These are phyloP conservation scores for Leccinum subgranulosum DNA, from an alignment of 768 basidiomycete genomes.

Conservation along the genomic window DNA sequence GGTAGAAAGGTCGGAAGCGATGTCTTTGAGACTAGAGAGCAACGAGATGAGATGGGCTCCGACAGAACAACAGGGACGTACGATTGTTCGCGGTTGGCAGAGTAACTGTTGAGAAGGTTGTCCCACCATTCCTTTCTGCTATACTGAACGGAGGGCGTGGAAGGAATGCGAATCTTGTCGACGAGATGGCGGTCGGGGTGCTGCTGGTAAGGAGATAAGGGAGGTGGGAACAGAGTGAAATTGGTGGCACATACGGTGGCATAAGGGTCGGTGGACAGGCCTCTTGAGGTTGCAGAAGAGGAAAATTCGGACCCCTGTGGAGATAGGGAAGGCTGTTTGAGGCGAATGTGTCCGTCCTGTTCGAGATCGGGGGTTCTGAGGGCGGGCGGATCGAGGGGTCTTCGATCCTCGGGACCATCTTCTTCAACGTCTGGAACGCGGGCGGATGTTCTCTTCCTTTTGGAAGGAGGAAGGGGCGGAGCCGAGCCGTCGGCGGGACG, in stretches of 20 bases:
- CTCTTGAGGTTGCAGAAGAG: constrained; percentile 27
- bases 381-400: constrained; percentile 23
- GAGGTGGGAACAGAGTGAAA: neutral
- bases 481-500: constrained; percentile 55
- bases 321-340: constrained; percentile 32
- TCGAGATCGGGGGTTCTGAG: constrained; percentile 27
- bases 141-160: constrained; percentile 32
- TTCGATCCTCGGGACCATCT: constrained; percentile 21
- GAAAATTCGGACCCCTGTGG: constrained; percentile 31
- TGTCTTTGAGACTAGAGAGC: constrained; percentile 42
- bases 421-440: constrained; percentile 34
- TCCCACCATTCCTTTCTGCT: constrained; percentile 47
- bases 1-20: constrained; percentile 47
- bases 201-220: constrained; percentile 16
- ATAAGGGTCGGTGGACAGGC: constrained; percentile 25
- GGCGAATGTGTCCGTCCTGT: constrained; percentile 20
- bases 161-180: constrained; percentile 28
- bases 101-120: constrained; percentile 42
- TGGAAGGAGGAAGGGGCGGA: constrained; percentile 46
- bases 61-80: constrained; percentile 18
- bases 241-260: constrained; percentile 20
- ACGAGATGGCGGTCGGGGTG: constrained; percentile 26
- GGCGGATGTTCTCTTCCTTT: constrained; percentile 46
- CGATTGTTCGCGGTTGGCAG: constrained; percentile 41
- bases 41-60: constrained; percentile 1